These are phyloP conservation scores for Saccharomycopsis sp. DNA, from an alignment of 805 yeast species.

Conservation along the genomic window DNA sequence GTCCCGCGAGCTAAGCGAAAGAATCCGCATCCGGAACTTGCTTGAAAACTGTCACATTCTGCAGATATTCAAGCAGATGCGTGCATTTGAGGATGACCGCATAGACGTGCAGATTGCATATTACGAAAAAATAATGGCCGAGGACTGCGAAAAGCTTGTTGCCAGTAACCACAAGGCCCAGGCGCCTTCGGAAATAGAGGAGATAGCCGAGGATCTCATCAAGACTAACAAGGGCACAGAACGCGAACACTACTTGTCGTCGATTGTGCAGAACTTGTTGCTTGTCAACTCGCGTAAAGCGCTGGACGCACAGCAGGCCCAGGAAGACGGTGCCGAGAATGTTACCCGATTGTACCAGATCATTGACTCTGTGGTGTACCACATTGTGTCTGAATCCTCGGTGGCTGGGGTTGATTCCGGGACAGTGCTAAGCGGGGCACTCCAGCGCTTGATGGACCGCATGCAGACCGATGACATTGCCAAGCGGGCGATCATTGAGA, in stretches of 20 bases:
- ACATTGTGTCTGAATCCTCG: conserved; percentile 27
- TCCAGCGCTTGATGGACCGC: conserved; percentile 62
- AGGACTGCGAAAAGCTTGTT: conserved; percentile 44
- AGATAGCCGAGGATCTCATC: conserved; percentile 33
- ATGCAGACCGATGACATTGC: conserved; percentile 85
- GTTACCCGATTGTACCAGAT: conserved; percentile 36
- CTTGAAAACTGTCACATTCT: conserved; percentile 6
- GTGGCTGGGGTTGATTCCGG: conserved; percentile 44
- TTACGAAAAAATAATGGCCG: conserved; percentile 49
- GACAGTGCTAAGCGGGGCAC: conserved; percentile 67
- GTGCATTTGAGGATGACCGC: conserved; percentile 46
- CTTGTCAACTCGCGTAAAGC: conserved; percentile 29
- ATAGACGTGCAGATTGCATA: conserved; percentile 60
- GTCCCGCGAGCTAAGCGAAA: conserved; percentile 19
- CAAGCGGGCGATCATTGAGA: conserved; percentile 55
- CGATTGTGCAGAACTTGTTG: conserved; percentile 49
- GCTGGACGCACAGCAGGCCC: background rate
- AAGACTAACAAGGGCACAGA: conserved; percentile 42
- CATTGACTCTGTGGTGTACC: conserved; percentile 49
- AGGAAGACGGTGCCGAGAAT: conserved; percentile 28
- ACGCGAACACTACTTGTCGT: conserved; percentile 43
- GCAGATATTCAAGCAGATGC: conserved; percentile 44
- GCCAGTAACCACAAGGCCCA: conserved; percentile 13
- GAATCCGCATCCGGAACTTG: conserved; percentile 13
- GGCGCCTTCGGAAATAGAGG: conserved; percentile 14